Conservation (phyloP, 73 alveolate genomes). For the Paramecium sexaurelia region DNA sequence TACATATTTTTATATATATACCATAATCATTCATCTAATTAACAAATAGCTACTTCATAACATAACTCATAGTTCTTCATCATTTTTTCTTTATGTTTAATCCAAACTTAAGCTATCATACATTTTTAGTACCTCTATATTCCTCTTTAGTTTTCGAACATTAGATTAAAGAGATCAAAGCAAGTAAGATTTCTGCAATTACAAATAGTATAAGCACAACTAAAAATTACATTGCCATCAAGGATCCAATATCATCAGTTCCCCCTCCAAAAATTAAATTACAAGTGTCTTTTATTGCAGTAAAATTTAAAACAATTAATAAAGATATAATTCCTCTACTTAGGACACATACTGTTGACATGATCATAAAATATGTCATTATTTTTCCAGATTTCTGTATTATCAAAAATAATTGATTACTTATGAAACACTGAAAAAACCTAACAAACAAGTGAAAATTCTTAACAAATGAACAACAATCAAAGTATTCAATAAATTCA, state of each 20-base stretch:
- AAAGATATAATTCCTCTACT: conserved; percentile 46
- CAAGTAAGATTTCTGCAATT: conserved; percentile 39
- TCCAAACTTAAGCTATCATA: background rate
- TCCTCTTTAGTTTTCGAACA: conserved; percentile 52
- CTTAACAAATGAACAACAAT: conserved; percentile 50
- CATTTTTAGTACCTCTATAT: background rate
- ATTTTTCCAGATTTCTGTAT: conserved; percentile 42
- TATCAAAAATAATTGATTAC: background rate
- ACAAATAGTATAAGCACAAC: conserved; percentile 7
- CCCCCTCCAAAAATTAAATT: background rate
- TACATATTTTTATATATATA: background rate
- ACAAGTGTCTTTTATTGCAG: conserved; percentile 31
- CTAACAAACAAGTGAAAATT: conserved; percentile 17
- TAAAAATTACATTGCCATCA: conserved; percentile 31
- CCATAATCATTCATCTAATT: conserved; percentile 48
- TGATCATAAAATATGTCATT: conserved; percentile 33
- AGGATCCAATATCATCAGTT: background rate
- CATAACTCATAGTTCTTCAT: conserved; percentile 44
- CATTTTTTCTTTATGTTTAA: conserved; percentile 40
- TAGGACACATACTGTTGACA: conserved; percentile 49
- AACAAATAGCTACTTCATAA: conserved; percentile 36
- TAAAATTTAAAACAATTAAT: background rate
- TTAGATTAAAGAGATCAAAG: conserved; percentile 38
- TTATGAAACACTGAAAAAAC: conserved; percentile 34
- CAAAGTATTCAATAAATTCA: conserved; percentile 38